Evolutionary conservation across 2,329 filamentous ascomycete genomes (phyloP), one percentile per base, ranked within the genome.

Genomic region (Diaporthe velutina): DNA sequence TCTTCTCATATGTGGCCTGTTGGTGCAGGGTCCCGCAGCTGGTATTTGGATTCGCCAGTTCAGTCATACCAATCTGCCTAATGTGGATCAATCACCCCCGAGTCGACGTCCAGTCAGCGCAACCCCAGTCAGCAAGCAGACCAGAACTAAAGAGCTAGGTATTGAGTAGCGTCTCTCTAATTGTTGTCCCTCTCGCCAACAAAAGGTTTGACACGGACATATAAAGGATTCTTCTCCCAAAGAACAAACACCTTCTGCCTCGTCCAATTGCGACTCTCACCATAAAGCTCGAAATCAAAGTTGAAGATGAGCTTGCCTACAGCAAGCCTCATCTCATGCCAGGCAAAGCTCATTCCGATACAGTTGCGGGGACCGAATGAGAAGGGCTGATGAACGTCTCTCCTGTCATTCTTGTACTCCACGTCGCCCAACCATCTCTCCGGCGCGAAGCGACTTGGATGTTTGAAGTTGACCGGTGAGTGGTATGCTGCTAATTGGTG

Each of bases 401-500:
- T 57, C 15, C 70, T 28, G 50, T 54, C 50, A 17, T 28, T 54
- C 12, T 28, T 54, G 50, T 54, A 54, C 50, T 54, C 50, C n/a
- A 28, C 50, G 25, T 54, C 50, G 50, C 50, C 55, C 28, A 71
- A 22, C 70, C 70, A 71, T 17, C 55, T 30, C 40, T 71, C 70
- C 6, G 70, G 70, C 13, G 35, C 30, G n/a, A 61, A 71, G 28
- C 12, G n/a, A 17, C 55, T 38, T 4, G 70, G 33, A 10, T 71
- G 15, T 33, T 38, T 48, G 28, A 71, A 71, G 17, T 71, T 71
- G 28, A 12, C 42, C 33, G n/a, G 25, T 28, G 85, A 85, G 76
- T 84, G 85, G 75, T 86, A 86, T 13, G 85, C 80, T 4, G 86
- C 81, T 78, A 82, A 87, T 38, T 88, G 86, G 54, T 84, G 83